These are phyloP conservation scores for Pythium dissotocum DNA, from an alignment of 352 stramenopile species.

Conservation along the genomic window DNA sequence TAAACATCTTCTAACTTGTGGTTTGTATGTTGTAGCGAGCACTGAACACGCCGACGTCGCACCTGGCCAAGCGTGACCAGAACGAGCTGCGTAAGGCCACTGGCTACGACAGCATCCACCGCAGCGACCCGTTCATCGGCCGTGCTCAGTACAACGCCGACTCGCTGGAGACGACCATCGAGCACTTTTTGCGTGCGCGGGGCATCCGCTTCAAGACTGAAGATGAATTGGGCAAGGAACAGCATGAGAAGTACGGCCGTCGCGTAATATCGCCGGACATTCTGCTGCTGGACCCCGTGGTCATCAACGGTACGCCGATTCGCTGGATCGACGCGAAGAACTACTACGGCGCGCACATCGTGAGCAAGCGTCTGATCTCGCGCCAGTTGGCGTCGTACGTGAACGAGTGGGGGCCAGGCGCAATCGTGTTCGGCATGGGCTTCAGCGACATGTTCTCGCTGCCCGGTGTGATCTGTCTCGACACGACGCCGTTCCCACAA, in stretches of 20 bases:
- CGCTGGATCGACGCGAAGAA: constrained; percentile 90
- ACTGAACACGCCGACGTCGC: constrained; percentile 44
- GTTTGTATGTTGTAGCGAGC: constrained; percentile 39
- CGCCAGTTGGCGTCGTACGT: constrained; percentile 82
- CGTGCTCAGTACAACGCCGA: constrained; percentile 65
- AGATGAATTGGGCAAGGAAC: constrained; percentile 65
- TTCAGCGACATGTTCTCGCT: constrained; percentile 88
- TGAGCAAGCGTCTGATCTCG: constrained; percentile 83
- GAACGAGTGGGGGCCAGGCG: constrained; percentile 83
- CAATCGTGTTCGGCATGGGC: constrained; percentile 87
- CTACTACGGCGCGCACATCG: constrained; percentile 88
- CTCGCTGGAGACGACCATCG: constrained; percentile 72
- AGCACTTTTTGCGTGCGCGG: constrained; percentile 60
- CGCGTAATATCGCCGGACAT: constrained; percentile 82
- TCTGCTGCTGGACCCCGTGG: constrained; percentile 74
- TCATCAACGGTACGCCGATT: constrained; percentile 84
- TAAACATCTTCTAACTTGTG: no score
- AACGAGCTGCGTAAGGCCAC: constrained; percentile 68
- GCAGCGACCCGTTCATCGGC: constrained; percentile 81
- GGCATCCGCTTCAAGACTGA: constrained; percentile 83
- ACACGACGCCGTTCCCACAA: constrained; percentile 82
- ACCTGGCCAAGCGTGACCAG: constrained; percentile 69
- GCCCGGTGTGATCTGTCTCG: constrained; percentile 76
- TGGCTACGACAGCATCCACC: constrained; percentile 84
- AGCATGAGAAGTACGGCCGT: constrained; percentile 62